Evolutionary conservation across 129 eudicot genomes (phyloP).

Genomic region (Helianthus tuberosus): DNA sequence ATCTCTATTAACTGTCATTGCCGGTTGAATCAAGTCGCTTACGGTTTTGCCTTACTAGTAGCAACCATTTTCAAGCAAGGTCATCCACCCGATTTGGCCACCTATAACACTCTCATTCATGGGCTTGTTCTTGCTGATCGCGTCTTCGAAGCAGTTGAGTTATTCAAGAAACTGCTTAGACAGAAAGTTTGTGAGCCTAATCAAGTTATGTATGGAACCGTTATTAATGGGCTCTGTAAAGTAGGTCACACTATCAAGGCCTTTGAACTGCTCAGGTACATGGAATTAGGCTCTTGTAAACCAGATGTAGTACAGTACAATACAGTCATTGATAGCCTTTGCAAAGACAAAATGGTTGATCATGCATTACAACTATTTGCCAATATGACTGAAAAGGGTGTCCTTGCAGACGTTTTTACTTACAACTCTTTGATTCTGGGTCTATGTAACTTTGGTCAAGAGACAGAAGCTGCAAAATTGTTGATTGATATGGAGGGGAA

Average conservation of each 20-base stretch:
- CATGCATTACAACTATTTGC: slow-evolving; percentile 36
- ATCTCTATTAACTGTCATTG: slow-evolving; percentile 40
- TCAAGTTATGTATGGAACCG: slow-evolving; percentile 30
- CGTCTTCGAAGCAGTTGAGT: slow-evolving; percentile 32
- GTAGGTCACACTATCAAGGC: slow-evolving; percentile 36
- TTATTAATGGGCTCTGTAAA: slow-evolving; percentile 44
- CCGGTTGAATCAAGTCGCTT: slow-evolving; percentile 27
- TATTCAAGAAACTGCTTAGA: slow-evolving; percentile 31
- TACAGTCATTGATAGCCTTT: slow-evolving; percentile 33
- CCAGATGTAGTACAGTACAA: slow-evolving; percentile 21
- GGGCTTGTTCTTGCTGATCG: slow-evolving; percentile 38
- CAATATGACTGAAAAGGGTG: slow-evolving; percentile 38
- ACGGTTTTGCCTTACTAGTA: slow-evolving; percentile 46
- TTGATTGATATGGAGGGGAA: slow-evolving; percentile 29
- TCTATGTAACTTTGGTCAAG: slow-evolving; percentile 34
- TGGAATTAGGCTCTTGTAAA: slow-evolving; percentile 34
- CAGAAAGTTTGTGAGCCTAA: slow-evolving; percentile 32
- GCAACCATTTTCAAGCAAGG: slow-evolving; percentile 50
- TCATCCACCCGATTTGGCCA: slow-evolving; percentile 24
- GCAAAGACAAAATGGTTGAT: slow-evolving; percentile 39
- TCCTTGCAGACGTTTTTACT: slow-evolving; percentile 35
- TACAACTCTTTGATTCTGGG: slow-evolving; percentile 46
- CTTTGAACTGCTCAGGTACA: slow-evolving; percentile 30
- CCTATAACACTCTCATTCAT: slow-evolving; percentile 40
- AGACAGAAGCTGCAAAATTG: slow-evolving; percentile 30